phyloP scores from a whole-genome alignment of 257 asterid species.

The Solanum appendiculatum region DNA sequence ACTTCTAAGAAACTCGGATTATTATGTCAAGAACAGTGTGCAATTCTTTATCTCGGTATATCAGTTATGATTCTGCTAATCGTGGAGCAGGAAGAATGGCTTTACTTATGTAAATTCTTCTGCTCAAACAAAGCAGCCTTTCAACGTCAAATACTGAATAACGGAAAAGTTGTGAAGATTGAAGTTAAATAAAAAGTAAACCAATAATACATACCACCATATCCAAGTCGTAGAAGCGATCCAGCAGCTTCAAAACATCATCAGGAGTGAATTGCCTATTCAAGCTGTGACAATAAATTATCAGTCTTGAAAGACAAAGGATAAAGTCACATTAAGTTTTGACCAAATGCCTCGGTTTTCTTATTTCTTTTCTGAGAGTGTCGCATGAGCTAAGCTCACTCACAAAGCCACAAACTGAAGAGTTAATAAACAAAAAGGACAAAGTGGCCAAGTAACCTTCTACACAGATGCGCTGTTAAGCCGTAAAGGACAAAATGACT shows the following conservation, averaged over 20 bases:
- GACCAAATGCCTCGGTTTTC: background rate
- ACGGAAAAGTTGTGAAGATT: background rate
- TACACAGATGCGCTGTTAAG: slow-evolving; percentile 21
- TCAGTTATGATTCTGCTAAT: background rate
- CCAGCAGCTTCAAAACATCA: slow-evolving; percentile 75
- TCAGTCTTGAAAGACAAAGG: background rate
- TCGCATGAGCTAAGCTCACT: background rate
- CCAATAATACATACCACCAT: slow-evolving; percentile 57
- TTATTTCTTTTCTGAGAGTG: background rate
- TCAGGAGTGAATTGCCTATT: slow-evolving; percentile 61
- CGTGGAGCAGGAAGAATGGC: background rate
- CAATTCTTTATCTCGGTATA: background rate
- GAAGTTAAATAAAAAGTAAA: background rate
- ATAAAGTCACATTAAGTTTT: too few relatives aligned
- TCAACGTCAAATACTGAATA: background rate
- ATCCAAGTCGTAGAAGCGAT: slow-evolving; percentile 81
- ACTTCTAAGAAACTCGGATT: background rate
- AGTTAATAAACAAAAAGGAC: background rate
- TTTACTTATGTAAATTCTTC: background rate
- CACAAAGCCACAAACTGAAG: background rate
- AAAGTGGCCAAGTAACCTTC: slow-evolving; percentile 42
- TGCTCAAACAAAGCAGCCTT: background rate
- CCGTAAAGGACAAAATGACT: slow-evolving; percentile 48
- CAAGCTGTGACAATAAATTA: slow-evolving; percentile 39
- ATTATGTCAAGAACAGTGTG: background rate